These are phyloP conservation scores for Suhomyces kilbournensis DNA, from an alignment of 805 yeast species.

Conservation along the genomic window DNA sequence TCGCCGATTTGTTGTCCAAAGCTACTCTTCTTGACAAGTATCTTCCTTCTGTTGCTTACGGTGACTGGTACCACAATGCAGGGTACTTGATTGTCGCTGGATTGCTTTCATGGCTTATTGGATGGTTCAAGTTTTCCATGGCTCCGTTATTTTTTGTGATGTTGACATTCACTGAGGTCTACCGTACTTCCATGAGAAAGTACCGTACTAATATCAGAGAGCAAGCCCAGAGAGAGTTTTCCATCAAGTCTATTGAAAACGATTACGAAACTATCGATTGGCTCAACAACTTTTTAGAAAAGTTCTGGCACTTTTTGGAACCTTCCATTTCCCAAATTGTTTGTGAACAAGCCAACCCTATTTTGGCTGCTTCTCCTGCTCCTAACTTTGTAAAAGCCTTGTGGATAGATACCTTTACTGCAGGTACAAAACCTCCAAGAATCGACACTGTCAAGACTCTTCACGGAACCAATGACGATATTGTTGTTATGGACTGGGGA, in stretches of 20 bases:
- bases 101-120: slow-evolving; percentile 71
- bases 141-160: slow-evolving; percentile 80
- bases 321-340: slow-evolving; percentile 86
- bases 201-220: slow-evolving; percentile 75
- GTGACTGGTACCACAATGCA: slow-evolving; percentile 96
- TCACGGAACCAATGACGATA: slow-evolving; percentile 84
- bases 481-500: slow-evolving; percentile 98
- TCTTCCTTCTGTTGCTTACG: slow-evolving; percentile 73
- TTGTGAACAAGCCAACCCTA: slow-evolving; percentile 80
- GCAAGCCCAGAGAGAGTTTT: slow-evolving; percentile 80
- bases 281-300: slow-evolving; percentile 84
- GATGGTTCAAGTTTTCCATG: slow-evolving; percentile 70
- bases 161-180: slow-evolving; percentile 59
- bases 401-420: slow-evolving; percentile 85
- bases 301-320: slow-evolving; percentile 89
- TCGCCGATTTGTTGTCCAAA: slow-evolving; percentile 63
- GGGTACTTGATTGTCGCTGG: slow-evolving; percentile 68
- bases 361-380: slow-evolving; percentile 68
- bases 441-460: slow-evolving; percentile 86
- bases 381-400: slow-evolving; percentile 83
- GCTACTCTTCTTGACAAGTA: slow-evolving; percentile 74
- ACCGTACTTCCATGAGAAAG: slow-evolving; percentile 79
- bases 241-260: slow-evolving; percentile 74
- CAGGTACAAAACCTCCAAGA: slow-evolving; percentile 95
- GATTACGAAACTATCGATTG: slow-evolving; percentile 95